A percentile compares a stretch with the other conserved stretches of the same genome.
These are phyloP conservation scores for Solanum phureja DNA, from an alignment of 257 asterid species.

Conservation along the genomic window DNA sequence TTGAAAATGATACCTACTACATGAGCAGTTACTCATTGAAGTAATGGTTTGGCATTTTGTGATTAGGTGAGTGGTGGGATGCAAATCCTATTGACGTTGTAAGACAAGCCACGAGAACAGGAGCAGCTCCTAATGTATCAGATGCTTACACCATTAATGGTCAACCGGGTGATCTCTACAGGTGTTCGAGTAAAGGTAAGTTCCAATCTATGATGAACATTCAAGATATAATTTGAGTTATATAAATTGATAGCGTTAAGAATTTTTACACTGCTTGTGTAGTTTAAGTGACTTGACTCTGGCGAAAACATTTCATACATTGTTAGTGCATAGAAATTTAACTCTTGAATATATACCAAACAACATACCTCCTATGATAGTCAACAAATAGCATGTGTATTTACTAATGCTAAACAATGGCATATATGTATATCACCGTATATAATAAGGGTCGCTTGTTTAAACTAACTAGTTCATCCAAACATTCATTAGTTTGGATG, in stretches of 20 bases:
- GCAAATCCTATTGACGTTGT: conserved; percentile 74
- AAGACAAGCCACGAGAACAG: conserved; percentile 63
- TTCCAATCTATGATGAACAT: background rate
- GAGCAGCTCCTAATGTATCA: conserved; percentile 67
- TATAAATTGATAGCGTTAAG: background rate
- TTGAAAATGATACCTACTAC: background rate
- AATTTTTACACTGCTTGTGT: background rate
- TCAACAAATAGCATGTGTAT: background rate
- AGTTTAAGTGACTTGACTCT: background rate
- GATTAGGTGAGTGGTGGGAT: conserved; percentile 96
- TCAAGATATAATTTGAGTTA: background rate
- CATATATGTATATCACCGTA: background rate
- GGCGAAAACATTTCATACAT: background rate
- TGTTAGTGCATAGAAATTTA: background rate
- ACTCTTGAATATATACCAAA: background rate
- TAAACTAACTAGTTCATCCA: background rate
- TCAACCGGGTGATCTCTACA: conserved; percentile 87
- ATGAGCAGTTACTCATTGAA: background rate
- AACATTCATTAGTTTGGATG: background rate
- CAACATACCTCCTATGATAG: background rate
- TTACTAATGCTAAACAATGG: background rate
- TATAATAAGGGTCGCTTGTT: too few relatives aligned
- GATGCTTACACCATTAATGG: conserved; percentile 88
- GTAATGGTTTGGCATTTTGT: background rate
- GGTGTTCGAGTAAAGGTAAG: conserved; percentile 63